Base-by-base conservation (phyloP, 345 rosid genomes). In the Eucalyptus cloeziana region DNA sequence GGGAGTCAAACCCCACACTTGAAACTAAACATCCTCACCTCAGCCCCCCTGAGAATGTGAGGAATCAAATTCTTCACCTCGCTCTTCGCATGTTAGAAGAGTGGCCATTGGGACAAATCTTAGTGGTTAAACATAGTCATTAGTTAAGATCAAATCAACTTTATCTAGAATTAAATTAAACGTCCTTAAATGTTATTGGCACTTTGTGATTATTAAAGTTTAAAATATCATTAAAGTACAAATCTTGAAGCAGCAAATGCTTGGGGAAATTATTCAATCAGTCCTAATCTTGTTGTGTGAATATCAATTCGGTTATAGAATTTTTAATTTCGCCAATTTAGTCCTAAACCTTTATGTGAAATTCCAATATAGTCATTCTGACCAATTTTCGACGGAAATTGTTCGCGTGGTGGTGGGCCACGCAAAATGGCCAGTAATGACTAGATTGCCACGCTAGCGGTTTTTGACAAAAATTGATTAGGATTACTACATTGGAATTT, bases 391-490 rank as follows among this genome's bases (percentile, higher is more conserved):
- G 2, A 19, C 0, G 2, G 10, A 9, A 69, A 69, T 69, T 10
- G 24, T 16, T 33, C 12, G 0, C 4, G 2, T 33, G 44, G 44
- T 0, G 4, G 6, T 76, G 37, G n/a, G 69, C 8, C 8, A 3
- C 0, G 1, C 2, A 62, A 0, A 27, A 30, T 30, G 8, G 31
- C 17, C 0, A 62, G 2, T 1, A 22, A 56, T 56, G 62, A 56
- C 62, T 56, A 56, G 30, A 56, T 56, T 10, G 30, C 13, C 31
- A 27, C 2, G 2, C n/a, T 60, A 69, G 80, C 7, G 1, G 13
- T 37, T 37, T 10, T 10, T 3, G 24, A 8, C 3, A 13, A 76
- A 37, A 37, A 5, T 37, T 76, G 14, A 17, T 4, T 12, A 6
- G 9, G 13, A 76, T 4, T 13, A 21, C 47, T 76, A 21, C 5